These are phyloP conservation scores for Wickerhamomyces queroliae DNA, from an alignment of 805 yeast genomes.

Conservation along the genomic window DNA sequence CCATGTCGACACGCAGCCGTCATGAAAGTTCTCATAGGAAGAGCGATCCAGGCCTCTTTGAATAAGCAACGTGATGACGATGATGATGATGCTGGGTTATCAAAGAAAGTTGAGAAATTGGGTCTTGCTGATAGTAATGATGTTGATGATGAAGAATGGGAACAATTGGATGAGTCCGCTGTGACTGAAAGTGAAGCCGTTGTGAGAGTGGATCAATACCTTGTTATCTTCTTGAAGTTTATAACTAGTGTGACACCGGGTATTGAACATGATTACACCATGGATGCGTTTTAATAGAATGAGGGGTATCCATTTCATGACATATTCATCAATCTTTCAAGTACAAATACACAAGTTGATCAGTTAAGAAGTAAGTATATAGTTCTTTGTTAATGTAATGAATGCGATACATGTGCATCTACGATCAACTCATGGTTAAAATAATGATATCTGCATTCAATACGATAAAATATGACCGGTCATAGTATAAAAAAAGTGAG, in stretches of 20 bases:
- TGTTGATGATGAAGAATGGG: conserved; percentile 48
- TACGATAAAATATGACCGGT: no score
- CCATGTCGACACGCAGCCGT: conserved; percentile 96
- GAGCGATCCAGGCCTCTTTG: conserved; percentile 51
- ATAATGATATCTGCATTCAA: no score
- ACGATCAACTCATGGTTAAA: no score
- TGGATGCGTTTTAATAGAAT: conserved; percentile 84
- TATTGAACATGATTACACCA: conserved; percentile 96
- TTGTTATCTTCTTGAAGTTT: conserved; percentile 85
- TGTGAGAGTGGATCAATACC: conserved; percentile 84
- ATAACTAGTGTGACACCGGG: conserved; percentile 98
- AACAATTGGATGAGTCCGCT: conserved; percentile 35
- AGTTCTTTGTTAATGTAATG: no score
- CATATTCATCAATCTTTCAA: no score
- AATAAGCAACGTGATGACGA: conserved; percentile 22
- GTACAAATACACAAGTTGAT: no score
- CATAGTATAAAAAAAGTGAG: no score
- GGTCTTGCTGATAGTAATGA: conserved; percentile 37
- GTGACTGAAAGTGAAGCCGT: conserved; percentile 35
- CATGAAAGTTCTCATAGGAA: conserved; percentile 80
- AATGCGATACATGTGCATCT: no score
- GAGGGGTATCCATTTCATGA: no score
- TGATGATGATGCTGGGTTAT: conserved; percentile 20
- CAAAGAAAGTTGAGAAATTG: conserved; percentile 39
- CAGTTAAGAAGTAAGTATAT: no score